Evolutionary conservation across 495 filamentous ascomycete species (phyloP), one percentile per base, ranked within the genome.

Genomic region (Parachaetomium inaequale): DNA sequence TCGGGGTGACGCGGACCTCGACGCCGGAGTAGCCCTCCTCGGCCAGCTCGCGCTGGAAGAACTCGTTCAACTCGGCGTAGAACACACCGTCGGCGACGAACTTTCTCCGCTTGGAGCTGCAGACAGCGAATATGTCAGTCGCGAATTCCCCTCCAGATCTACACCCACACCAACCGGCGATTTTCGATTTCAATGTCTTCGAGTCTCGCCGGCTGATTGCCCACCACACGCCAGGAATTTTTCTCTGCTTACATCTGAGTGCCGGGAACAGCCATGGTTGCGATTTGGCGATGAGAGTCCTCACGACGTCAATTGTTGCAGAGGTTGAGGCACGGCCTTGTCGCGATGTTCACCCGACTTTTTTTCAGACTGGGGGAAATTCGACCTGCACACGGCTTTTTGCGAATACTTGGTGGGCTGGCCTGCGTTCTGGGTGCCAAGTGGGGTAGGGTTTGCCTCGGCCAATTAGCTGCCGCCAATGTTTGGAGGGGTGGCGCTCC

Each of bases 71-170:
- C 83, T 98, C 94, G 82, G 95, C 95, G 80, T 97, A 98, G 90
- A 98, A 98, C 78, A 98, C 95, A 83, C 94, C 95, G 80, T 98
- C 95, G 75, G 95, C 95, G 79, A 98, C 93, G 86, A 98, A 98
- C 90, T 98, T 98, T 82, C 94, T 88, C 77, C 92, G 88, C 89
- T 98, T 98, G 75, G 93, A 97, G 80, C 88, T 90, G 68, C 68
- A 67, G 46, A 61, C 34, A 49, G 58, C 46, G 32, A 38, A 63
- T 50, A 57, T 42, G 28, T 52, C 34, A 52, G 43, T n/a, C 36
- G 57, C 52, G 31, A 65, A 25, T 17, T 58, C 34, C 28, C 59
- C 59, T 58, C 40, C 19, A 34, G 17, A 32, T 25, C 53, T 32
- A 26, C 46, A 14, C 51, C 53, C 36, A 43, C 50, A 55, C 50